Percentiles rank a stretch among this genome's conserved stretches.
Conservation (phyloP, 2,329 filamentous ascomycete species). For the Amphichorda felina region DNA sequence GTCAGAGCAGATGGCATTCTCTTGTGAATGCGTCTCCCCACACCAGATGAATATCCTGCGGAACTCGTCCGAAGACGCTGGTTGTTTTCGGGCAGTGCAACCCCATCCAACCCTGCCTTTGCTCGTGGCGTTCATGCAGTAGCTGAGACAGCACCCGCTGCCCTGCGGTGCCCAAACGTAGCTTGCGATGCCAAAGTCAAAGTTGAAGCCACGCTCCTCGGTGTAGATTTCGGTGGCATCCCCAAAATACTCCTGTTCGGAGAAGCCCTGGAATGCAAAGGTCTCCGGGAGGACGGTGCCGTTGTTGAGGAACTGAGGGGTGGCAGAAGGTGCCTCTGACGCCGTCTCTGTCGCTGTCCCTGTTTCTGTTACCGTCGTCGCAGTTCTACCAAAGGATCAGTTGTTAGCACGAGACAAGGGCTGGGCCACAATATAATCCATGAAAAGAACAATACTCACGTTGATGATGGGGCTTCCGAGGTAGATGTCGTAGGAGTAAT, state of each 20-base stretch:
- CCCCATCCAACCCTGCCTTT: conserved; percentile 10
- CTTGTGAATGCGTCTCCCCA: conserved; percentile 4
- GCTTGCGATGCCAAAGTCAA: conserved; percentile 8
- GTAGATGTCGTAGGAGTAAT: background rate
- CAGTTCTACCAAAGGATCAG: background rate
- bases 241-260: conserved; percentile 11
- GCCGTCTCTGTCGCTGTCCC: background rate
- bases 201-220: conserved; percentile 12
- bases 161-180: conserved; percentile 10
- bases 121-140: conserved; percentile 10
- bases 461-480: background rate
- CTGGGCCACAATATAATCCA: too few species aligned
- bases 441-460: background rate
- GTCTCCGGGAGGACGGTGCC: conserved; percentile 5
- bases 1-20: too few species aligned
- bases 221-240: conserved; percentile 9
- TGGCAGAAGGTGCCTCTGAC: background rate
- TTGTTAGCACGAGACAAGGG: background rate
- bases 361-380: background rate
- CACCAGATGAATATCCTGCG: conserved; percentile 13
- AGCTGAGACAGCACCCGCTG: conserved; percentile 11
- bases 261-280: conserved; percentile 20
- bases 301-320: conserved; percentile 11
- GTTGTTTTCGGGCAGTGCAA: conserved; percentile 11
- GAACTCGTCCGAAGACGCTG: conserved; percentile 8